phyloP scores from a whole-genome alignment of 108 stramenopile species.

The Nitzschia palea region DNA sequence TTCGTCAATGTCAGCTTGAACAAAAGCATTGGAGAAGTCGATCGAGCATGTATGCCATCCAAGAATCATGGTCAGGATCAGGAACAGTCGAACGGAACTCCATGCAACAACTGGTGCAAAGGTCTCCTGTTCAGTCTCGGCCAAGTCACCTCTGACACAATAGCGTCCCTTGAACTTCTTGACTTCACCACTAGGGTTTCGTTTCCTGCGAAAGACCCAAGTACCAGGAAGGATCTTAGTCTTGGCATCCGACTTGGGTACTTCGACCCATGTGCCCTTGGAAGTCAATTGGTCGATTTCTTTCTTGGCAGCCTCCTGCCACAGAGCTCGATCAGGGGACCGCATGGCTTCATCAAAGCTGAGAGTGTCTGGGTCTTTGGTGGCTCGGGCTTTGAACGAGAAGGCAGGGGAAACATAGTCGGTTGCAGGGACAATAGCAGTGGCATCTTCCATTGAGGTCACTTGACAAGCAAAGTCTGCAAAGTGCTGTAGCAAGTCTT shows the following conservation, averaged over 20 bases:
- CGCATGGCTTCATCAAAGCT: conserved; percentile 25
- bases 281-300: conserved; percentile 5
- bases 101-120: conserved; percentile 56
- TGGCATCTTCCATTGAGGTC: too few relatives aligned
- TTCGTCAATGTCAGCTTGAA: conserved; percentile 35
- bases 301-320: conserved; percentile 9
- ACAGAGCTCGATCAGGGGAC: background rate
- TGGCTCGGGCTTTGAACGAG: background rate
- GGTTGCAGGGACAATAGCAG: too few relatives aligned
- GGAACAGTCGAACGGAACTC: conserved; percentile 41
- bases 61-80: conserved; percentile 22
- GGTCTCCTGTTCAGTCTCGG: conserved; percentile 56
- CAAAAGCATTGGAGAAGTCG: conserved; percentile 48
- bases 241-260: background rate
- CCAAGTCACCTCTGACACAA: conserved; percentile 51
- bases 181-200: conserved; percentile 35
- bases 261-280: conserved; percentile 18
- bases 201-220: conserved; percentile 35
- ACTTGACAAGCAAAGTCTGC: background rate
- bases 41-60: conserved; percentile 31
- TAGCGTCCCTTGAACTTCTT: conserved; percentile 56
- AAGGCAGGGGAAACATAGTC: background rate
- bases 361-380: conserved; percentile 24
- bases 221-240: conserved; percentile 26
- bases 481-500: background rate